Base-by-base conservation (phyloP, 2,329 filamentous ascomycete species). In the Zymoseptoria tritici region DNA sequence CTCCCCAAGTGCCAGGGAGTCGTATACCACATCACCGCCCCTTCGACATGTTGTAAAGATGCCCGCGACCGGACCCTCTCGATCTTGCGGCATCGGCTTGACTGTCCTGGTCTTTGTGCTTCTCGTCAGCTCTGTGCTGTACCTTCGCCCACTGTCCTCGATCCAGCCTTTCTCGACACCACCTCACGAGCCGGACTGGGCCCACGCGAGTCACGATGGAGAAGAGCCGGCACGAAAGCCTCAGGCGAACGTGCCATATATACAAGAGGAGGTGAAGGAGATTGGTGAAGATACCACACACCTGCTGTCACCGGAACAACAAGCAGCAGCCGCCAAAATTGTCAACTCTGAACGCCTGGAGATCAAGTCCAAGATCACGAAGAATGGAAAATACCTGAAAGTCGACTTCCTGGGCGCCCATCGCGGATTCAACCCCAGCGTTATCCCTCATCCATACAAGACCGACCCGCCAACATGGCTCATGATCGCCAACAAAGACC, bases 371-470 rank as follows among this genome's bases (percentile, higher is more conserved):
- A 46, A 52, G 19, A 59, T 59, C 54, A 59, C 57, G 6, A 36
- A 49, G 13, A 49, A 59, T 53, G 54, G 54, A n/a, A 52, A 59
- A 49, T 56, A 36, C 24, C 52, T 59, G 19, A 56, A 16, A 46
- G 51, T 56, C 9, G 57, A 59, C 54, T 59, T 56, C 19, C 13
- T 46, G 36, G 26, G 29, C 8, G 46, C 42, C 49, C 31, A 59
- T 4, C 42, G 49, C 5, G 29, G 49, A 6, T 61, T 58, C 56
- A 61, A 61, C 16, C 59, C 59, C 9, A 55, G 52, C 49, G 26
- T 61, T 6, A 50, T 61, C 9, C 59, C 59, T 22, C 59, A 61
- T 54, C 55, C 56, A 2, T 53, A 52, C 16, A 61, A 59, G 49
- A 9, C 42, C 13, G 42, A 61, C 21, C 36, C 36, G 36, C 36